Conservation (phyloP, 495 filamentous ascomycete genomes). For the Penicillium crystallinum region DNA sequence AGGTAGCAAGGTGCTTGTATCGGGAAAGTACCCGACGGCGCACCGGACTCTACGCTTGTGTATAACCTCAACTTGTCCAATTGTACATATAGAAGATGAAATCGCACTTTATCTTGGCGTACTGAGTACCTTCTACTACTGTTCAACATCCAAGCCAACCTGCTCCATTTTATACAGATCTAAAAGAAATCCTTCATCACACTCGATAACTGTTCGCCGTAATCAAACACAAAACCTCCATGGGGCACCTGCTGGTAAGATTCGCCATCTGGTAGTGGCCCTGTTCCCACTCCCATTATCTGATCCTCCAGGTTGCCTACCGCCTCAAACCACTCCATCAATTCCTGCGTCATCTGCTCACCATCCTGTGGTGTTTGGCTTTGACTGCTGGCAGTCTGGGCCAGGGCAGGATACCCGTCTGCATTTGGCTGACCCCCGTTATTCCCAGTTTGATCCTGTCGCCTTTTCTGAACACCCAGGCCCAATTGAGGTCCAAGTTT, state of each 20-base stretch:
- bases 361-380: conserved; percentile 31
- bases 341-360: conserved; percentile 35
- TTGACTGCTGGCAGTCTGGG: conserved; percentile 9
- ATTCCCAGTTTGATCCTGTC: neutral
- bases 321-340: conserved; percentile 42
- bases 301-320: conserved; percentile 36
- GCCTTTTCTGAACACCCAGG: conserved; percentile 31
- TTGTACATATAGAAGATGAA: too few species aligned
- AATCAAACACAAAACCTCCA: conserved; percentile 28
- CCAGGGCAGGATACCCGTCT: neutral
- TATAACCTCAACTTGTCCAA: too few species aligned
- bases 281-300: conserved; percentile 32
- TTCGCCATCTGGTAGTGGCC: conserved; percentile 14
- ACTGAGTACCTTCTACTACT: too few species aligned
- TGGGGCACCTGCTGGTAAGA: conserved; percentile 21
- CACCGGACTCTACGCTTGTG: too few species aligned
- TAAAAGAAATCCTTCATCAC: conserved; percentile 39
- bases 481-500: conserved; percentile 50
- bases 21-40: too few species aligned
- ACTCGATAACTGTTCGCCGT: conserved; percentile 34
- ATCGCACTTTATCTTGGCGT: too few species aligned
- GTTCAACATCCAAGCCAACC: too few species aligned
- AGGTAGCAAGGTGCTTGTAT: too few species aligned
- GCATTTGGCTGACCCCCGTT: neutral
- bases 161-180: neutral